Conservation (phyloP, 495 filamentous ascomycete species). For the Arthonia radiata region DNA sequence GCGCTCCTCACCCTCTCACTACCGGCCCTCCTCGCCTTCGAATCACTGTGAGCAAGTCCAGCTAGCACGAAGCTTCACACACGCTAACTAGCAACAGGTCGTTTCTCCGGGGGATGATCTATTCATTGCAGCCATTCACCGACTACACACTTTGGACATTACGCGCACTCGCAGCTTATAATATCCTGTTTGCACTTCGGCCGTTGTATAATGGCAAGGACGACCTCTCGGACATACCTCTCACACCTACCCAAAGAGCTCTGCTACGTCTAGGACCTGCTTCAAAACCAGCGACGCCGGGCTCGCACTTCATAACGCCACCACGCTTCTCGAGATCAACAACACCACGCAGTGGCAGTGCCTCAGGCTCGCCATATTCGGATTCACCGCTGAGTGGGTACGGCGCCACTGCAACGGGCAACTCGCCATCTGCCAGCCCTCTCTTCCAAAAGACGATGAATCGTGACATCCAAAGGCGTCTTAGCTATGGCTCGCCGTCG, state of each 20-base stretch:
- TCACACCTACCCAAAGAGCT: conserved; percentile 69
- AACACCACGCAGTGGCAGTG: conserved; percentile 17
- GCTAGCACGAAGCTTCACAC: too few species aligned
- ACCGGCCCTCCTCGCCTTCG: conserved; percentile 3
- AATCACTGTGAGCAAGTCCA: too few species aligned
- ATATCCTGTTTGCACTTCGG: conserved; percentile 35
- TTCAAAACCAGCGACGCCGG: conserved; percentile 35
- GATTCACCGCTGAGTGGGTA: conserved; percentile 19
- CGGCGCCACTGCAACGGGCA: conserved; percentile 15
- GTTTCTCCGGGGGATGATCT: too few species aligned
- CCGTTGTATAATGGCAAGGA: conserved; percentile 48
- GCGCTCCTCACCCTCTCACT: neutral
- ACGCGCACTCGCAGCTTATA: conserved; percentile 35
- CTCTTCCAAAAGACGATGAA: conserved; percentile 42
- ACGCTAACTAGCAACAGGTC: too few species aligned
- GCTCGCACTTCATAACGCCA: conserved; percentile 49
- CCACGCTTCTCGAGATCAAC: conserved; percentile 65
- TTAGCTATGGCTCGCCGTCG: conserved; percentile 37
- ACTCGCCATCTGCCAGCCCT: conserved; percentile 32
- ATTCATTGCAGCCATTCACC: too few species aligned
- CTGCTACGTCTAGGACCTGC: conserved; percentile 60
- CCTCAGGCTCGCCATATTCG: conserved; percentile 8
- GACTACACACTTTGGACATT: conserved; percentile 19
- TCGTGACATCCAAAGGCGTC: conserved; percentile 26
- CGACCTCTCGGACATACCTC: conserved; percentile 64